Percentiles rank a stretch among this genome's conserved stretches.
phyloP scores from a whole-genome alignment of 2,329 filamentous ascomycete genomes.

The Sporothrix phasma region DNA sequence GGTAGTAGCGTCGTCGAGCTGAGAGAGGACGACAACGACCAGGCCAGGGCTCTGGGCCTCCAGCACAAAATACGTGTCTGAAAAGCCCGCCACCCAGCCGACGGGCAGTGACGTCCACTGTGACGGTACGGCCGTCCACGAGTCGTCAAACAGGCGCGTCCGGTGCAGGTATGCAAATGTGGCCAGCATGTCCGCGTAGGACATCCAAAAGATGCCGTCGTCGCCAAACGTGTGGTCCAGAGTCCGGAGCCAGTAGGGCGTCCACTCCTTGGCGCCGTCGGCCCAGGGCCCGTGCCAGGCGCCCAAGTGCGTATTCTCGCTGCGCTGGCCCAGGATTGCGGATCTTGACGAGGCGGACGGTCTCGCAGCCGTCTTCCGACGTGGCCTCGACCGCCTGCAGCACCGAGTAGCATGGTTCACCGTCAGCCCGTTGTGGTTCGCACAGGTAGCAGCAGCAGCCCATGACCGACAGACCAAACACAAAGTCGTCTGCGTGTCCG shows the following conservation, averaged over 20 bases:
- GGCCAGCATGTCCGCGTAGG: constrained; percentile 34
- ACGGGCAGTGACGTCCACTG: constrained; percentile 35
- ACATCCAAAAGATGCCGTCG: constrained; percentile 47
- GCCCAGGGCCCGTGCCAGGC: constrained; percentile 68
- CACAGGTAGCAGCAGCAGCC: constrained; percentile 14
- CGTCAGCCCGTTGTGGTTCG: constrained; percentile 19
- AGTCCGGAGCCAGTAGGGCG: constrained; percentile 58
- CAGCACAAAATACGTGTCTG: constrained; percentile 35
- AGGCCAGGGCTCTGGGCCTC: constrained; percentile 32
- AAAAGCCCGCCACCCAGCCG: constrained; percentile 37
- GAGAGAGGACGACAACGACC: constrained; percentile 35
- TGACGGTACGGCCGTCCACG: constrained; percentile 36
- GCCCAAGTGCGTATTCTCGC: constrained; percentile 26
- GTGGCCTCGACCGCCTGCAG: constrained; percentile 37
- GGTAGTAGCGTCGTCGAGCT: constrained; percentile 39
- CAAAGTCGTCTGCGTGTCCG: constrained; percentile 42
- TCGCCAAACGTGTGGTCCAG: constrained; percentile 58
- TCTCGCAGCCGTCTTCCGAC: constrained; percentile 30
- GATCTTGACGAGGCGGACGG: constrained; percentile 33
- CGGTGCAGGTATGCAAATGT: constrained; percentile 36
- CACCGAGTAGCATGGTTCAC: constrained; percentile 43
- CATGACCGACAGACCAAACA: constrained; percentile 38
- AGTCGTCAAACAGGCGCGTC: constrained; percentile 36
- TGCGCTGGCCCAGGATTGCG: constrained; percentile 57
- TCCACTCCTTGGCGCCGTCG: constrained; percentile 66